phyloP scores from a whole-genome alignment of 2,329 filamentous ascomycete species.

The Alternaria conjuncta region DNA sequence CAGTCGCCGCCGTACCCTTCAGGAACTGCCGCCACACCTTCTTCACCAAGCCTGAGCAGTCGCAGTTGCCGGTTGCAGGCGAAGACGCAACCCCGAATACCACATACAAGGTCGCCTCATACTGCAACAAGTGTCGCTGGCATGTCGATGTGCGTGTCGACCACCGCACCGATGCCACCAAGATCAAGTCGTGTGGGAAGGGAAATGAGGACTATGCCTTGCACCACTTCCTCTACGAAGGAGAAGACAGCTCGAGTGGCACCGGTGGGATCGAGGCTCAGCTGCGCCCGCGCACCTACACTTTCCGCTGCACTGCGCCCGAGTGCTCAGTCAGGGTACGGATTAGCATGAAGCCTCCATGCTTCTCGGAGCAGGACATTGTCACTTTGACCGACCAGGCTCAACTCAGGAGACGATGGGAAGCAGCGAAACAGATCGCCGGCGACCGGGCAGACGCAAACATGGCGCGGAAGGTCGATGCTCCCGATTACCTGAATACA shows the following conservation, averaged over 20 bases:
- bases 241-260: conserved; percentile 20
- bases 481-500: conserved; percentile 62
- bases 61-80: conserved; percentile 54
- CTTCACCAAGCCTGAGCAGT: conserved; percentile 63
- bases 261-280: conserved; percentile 22
- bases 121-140: conserved; percentile 67
- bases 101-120: conserved; percentile 64
- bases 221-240: conserved; percentile 63
- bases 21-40: conserved; percentile 66
- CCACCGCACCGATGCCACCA: conserved; percentile 52
- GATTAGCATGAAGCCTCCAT: conserved; percentile 60
- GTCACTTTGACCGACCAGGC: conserved; percentile 61
- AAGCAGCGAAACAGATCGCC: conserved; percentile 58
- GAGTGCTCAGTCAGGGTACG: conserved; percentile 62
- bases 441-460: conserved; percentile 62
- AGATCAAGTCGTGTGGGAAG: conserved; percentile 50
- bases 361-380: conserved; percentile 58
- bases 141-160: conserved; percentile 66
- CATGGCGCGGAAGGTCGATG: conserved; percentile 60
- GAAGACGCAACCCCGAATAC: conserved; percentile 47
- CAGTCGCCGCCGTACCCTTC: conserved; percentile 43
- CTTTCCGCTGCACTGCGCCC: conserved; percentile 66
- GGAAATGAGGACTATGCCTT: conserved; percentile 59
- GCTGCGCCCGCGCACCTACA: conserved; percentile 34
- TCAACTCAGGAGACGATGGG: conserved; percentile 60